Evolutionary conservation across 179 eudicot species (phyloP).

Genomic region (Vitellaria paradoxa): DNA sequence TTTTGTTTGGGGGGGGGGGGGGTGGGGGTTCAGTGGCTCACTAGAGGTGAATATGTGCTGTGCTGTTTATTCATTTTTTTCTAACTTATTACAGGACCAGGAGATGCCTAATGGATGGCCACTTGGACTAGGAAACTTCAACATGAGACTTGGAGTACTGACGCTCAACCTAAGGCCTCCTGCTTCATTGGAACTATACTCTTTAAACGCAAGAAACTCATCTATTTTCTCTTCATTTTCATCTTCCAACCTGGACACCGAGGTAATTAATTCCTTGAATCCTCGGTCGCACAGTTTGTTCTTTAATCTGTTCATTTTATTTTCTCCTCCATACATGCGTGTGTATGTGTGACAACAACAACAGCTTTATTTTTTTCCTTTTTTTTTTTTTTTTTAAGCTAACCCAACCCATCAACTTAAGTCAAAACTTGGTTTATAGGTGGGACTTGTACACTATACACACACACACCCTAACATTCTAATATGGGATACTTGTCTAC

Average conservation of each 20-base stretch:
- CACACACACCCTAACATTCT: too few species aligned
- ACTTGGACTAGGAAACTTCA: slow-evolving; percentile 60
- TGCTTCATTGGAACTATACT: slow-evolving; percentile 9
- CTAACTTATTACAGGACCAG: slow-evolving; percentile 11
- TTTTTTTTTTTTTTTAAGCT: too few species aligned
- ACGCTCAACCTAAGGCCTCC: slow-evolving; percentile 15
- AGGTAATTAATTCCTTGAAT: slow-evolving; percentile 30
- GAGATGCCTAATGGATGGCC: slow-evolving; percentile 66
- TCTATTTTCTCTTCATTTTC: slow-evolving; percentile 61
- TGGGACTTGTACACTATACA: too few species aligned
- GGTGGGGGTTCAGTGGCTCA: neutral
- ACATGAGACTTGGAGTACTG: slow-evolving; percentile 36
- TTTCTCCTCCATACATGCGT: neutral
- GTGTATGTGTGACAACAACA: too few species aligned
- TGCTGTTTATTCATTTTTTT: neutral
- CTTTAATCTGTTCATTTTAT: neutral
- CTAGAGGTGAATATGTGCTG: neutral
- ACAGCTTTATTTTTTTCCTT: too few species aligned
- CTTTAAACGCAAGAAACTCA: slow-evolving; percentile 24
- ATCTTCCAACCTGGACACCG: slow-evolving; percentile 62
- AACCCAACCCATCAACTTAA: too few species aligned
- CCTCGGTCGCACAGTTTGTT: neutral
- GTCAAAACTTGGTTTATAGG: too few species aligned
- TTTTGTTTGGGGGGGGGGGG: neutral
- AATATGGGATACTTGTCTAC: too few species aligned